Percentiles rank a stretch among this genome's conserved stretches.
Evolutionary conservation across 2,329 filamentous ascomycete species (phyloP).

Genomic region (Ceratocystis lukuohia): DNA sequence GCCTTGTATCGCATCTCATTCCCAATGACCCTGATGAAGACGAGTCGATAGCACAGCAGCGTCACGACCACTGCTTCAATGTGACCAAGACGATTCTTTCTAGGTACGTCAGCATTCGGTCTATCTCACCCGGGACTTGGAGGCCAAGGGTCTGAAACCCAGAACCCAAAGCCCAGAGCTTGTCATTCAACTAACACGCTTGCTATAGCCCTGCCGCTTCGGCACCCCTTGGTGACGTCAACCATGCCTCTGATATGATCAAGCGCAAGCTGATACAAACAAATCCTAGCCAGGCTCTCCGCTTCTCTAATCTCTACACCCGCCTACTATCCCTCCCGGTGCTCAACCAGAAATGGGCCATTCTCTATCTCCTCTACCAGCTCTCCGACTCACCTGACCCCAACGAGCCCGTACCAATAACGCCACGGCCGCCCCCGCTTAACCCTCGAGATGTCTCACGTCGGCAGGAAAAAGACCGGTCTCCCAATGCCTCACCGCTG

Average conservation of each 20-base stretch:
- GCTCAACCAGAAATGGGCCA: constrained; percentile 90
- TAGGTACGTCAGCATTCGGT: constrained; percentile 28
- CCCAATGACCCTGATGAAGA: constrained; percentile 52
- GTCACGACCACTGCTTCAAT: constrained; percentile 49
- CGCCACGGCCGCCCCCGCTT: constrained; percentile 26
- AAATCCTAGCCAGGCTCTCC: constrained; percentile 63
- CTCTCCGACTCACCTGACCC: constrained; percentile 57
- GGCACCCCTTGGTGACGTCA: constrained; percentile 52
- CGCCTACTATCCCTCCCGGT: constrained; percentile 82
- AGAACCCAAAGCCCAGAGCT: not conserved
- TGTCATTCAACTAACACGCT: not conserved
- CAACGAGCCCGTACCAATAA: constrained; percentile 37
- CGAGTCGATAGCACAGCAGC: constrained; percentile 53
- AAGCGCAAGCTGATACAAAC: constrained; percentile 73
- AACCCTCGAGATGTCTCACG: constrained; percentile 29
- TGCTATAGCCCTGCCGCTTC: constrained; percentile 17
- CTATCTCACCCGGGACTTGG: not conserved
- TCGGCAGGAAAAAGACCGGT: constrained; percentile 29
- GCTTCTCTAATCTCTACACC: constrained; percentile 84
- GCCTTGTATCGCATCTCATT: constrained; percentile 62
- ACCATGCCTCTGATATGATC: constrained; percentile 86
- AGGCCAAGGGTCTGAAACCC: not conserved
- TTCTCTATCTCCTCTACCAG: constrained; percentile 79
- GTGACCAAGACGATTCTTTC: constrained; percentile 40
- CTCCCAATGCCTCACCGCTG: constrained; percentile 28